These are phyloP conservation scores for Candida pseudoglaebosa DNA, from an alignment of 805 yeast species.

Conservation along the genomic window DNA sequence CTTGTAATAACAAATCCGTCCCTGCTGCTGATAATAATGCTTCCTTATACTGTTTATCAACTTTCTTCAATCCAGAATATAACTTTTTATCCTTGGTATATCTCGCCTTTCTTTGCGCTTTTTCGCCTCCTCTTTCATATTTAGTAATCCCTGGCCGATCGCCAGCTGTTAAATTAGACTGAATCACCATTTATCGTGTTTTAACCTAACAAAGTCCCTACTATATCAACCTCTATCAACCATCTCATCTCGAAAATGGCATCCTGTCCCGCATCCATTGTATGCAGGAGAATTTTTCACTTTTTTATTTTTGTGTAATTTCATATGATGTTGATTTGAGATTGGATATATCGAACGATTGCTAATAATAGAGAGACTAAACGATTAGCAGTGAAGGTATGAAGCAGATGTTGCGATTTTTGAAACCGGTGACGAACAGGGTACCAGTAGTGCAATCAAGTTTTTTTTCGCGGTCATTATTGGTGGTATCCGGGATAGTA, in stretches of 20 bases:
- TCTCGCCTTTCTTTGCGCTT: slow-evolving; percentile 19
- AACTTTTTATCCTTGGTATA: slow-evolving; percentile 55
- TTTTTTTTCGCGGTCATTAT: slow-evolving; percentile 14
- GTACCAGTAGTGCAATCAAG: slow-evolving; percentile 12
- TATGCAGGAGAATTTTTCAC: neutral
- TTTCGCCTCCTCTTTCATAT: slow-evolving; percentile 22
- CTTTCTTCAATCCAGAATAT: slow-evolving; percentile 59
- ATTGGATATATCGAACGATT: neutral
- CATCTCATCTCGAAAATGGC: neutral
- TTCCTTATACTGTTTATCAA: slow-evolving; percentile 69
- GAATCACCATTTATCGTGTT: neutral
- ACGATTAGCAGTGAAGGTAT: neutral
- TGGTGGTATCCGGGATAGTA: slow-evolving; percentile 14
- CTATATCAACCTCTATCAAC: neutral
- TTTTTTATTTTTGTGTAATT: neutral
- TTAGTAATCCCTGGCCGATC: slow-evolving; percentile 21
- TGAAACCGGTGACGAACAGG: neutral
- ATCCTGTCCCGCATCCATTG: too few species aligned
- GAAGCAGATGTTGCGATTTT: neutral
- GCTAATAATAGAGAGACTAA: too few species aligned
- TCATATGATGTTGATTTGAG: neutral
- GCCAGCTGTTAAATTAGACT: slow-evolving; percentile 5
- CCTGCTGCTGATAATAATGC: slow-evolving; percentile 82
- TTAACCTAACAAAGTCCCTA: too few species aligned
- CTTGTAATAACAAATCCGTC: slow-evolving; percentile 81